These are phyloP conservation scores for Cutaneotrichosporon cavernicola DNA, from an alignment of 1,284 basidiomycete genomes.

Conservation along the genomic window DNA sequence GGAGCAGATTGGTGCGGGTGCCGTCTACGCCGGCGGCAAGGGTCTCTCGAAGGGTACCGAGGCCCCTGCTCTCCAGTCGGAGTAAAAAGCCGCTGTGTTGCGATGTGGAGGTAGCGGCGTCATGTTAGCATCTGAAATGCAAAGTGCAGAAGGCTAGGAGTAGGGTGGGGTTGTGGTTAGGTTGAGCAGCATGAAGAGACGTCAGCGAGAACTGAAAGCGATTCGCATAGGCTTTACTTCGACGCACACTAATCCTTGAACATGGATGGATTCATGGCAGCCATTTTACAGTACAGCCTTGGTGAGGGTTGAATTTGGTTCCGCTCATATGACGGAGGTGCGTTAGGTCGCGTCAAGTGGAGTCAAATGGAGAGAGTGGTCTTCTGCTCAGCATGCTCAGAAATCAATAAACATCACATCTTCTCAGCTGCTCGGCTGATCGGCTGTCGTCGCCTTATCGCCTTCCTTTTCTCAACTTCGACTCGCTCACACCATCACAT, in stretches of 20 bases:
- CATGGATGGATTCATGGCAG: too few species aligned
- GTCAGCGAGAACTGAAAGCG: too few species aligned
- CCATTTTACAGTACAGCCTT: too few species aligned
- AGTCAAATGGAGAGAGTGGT: too few species aligned
- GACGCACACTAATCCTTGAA: too few species aligned
- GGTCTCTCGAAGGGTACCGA: conserved; percentile 74
- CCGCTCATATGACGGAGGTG: not conserved
- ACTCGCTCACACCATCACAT: not conserved
- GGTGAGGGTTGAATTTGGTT: not conserved
- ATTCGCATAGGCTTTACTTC: not conserved
- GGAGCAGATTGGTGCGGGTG: conserved; percentile 70
- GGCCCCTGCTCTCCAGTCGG: conserved; percentile 64
- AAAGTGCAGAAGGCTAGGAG: not conserved
- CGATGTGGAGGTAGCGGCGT: not conserved
- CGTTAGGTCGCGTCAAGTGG: not conserved
- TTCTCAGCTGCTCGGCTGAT: not conserved
- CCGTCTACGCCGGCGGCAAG: conserved; percentile 71
- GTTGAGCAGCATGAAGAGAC: too few species aligned
- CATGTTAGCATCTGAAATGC: conserved; percentile 4
- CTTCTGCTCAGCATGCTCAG: not conserved
- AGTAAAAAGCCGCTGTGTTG: conserved; percentile 19
- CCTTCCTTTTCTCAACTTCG: not conserved
- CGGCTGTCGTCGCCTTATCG: not conserved
- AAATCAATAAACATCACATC: not conserved
- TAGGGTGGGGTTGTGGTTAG: too few species aligned